phyloP scores from a whole-genome alignment of 805 yeast genomes.

The Kodamaea sagamina region DNA sequence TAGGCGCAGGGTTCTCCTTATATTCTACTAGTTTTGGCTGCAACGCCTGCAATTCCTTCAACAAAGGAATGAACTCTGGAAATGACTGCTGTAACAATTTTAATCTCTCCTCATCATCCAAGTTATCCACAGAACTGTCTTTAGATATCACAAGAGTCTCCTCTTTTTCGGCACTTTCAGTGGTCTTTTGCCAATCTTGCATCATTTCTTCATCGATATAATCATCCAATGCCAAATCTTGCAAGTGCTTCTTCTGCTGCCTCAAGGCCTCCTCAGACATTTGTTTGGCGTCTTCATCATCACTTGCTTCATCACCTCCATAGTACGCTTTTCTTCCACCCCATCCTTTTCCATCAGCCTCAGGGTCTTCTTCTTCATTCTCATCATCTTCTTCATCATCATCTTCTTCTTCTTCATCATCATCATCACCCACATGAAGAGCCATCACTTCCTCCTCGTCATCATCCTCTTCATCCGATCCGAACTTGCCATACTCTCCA shows the following conservation, averaged over 20 bases:
- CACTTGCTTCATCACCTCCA: constrained; percentile 62
- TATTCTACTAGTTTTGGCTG: constrained; percentile 36
- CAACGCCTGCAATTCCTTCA: constrained; percentile 56
- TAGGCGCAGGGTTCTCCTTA: constrained; percentile 27
- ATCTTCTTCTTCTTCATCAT: constrained; percentile 44
- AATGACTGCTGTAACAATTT: constrained; percentile 59
- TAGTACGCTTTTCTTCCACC: constrained; percentile 52
- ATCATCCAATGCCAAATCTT: constrained; percentile 62
- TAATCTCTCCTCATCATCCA: constrained; percentile 56
- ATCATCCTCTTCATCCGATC: constrained; percentile 33
- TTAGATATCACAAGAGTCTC: constrained; percentile 18
- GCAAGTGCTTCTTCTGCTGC: constrained; percentile 72
- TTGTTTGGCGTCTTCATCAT: constrained; percentile 73
- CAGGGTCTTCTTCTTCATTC: constrained; percentile 23
- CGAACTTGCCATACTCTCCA: constrained; percentile 36
- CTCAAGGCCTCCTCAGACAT: constrained; percentile 87
- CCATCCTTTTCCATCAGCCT: constrained; percentile 35
- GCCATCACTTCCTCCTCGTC: constrained; percentile 59
- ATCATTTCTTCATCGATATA: constrained; percentile 69
- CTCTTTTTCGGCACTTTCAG: constrained; percentile 40
- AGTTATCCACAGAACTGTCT: constrained; percentile 18
- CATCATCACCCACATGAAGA: constrained; percentile 42
- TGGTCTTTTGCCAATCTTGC: constrained; percentile 75
- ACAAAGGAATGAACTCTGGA: constrained; percentile 83
- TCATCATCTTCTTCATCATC: constrained; percentile 43